phyloP scores from a whole-genome alignment of 352 stramenopile species.

The Pythium pyrilobum region DNA sequence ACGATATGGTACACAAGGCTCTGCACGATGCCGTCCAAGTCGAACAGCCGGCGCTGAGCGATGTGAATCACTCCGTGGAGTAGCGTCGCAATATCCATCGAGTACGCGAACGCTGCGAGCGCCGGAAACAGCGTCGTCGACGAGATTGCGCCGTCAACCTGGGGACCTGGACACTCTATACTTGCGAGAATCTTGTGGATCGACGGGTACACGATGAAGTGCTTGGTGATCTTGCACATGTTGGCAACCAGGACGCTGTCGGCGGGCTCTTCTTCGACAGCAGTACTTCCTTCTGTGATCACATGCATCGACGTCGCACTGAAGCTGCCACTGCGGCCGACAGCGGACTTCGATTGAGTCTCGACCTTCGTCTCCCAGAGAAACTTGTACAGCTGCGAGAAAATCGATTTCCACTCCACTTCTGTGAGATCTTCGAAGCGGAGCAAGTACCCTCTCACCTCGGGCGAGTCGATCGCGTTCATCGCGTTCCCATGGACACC shows the following conservation, averaged over 20 bases:
- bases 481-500: not conserved
- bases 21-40: conserved; percentile 40
- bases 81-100: conserved; percentile 50
- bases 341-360: not conserved
- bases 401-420: conserved; percentile 68
- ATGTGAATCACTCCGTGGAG: conserved; percentile 64
- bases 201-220: conserved; percentile 58
- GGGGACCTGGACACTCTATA: conserved; percentile 13
- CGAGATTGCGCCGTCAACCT: conserved; percentile 1
- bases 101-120: conserved; percentile 51
- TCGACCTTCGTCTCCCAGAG: conserved; percentile 24
- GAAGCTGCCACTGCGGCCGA: not conserved
- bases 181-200: conserved; percentile 46
- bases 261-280: conserved; percentile 21
- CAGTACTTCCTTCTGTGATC: conserved; percentile 3
- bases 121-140: conserved; percentile 37
- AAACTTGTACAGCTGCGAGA: conserved; percentile 52
- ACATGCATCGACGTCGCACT: not conserved
- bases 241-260: conserved; percentile 59
- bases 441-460: conserved; percentile 56
- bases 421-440: conserved; percentile 60
- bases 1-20: conserved; percentile 50
- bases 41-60: conserved; percentile 37
- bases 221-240: conserved; percentile 67
- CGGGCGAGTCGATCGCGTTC: conserved; percentile 15